Conservation (phyloP, 108 stramenopile genomes). For the Nitzschia sp. region DNA sequence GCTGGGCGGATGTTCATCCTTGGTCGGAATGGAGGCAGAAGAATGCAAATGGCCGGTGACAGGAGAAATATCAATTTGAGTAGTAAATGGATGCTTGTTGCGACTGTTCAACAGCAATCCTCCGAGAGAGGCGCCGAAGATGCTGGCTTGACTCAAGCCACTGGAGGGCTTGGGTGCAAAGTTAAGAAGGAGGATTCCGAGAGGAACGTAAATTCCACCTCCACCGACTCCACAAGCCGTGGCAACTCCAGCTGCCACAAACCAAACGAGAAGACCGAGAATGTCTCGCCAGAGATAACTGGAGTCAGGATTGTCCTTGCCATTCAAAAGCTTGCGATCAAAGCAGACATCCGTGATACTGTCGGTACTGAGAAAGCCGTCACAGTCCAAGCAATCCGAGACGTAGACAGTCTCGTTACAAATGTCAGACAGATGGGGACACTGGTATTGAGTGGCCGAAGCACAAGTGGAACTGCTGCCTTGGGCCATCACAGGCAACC, state of each 20-base stretch:
- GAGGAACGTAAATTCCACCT: conserved; percentile 71
- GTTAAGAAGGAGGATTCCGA: conserved; percentile 60
- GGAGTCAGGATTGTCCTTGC: conserved; percentile 44
- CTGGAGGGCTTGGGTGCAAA: conserved; percentile 62
- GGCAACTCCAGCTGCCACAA: conserved; percentile 55
- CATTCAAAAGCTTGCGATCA: conserved; percentile 54
- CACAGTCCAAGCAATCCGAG: conserved; percentile 38
- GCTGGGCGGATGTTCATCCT: conserved; percentile 27
- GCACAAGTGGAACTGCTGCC: conserved; percentile 9
- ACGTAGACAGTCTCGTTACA: conserved; percentile 29
- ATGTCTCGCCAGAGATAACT: conserved; percentile 62
- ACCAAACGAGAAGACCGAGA: conserved; percentile 63
- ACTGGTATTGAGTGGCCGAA: background rate
- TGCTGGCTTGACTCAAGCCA: conserved; percentile 62
- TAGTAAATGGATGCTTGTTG: conserved; percentile 46
- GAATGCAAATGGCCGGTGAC: background rate
- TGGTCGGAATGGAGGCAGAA: conserved; percentile 5
- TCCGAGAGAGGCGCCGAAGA: conserved; percentile 67
- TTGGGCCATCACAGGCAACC: background rate
- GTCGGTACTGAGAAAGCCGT: conserved; percentile 42
- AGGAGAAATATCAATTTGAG: conserved; percentile 4
- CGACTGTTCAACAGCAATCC: conserved; percentile 59
- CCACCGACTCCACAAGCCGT: conserved; percentile 75
- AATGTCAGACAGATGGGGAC: conserved; percentile 14
- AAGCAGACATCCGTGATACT: conserved; percentile 42